Base-by-base conservation (phyloP, 495 filamentous ascomycete genomes). In the Cenococcum geophilum region DNA sequence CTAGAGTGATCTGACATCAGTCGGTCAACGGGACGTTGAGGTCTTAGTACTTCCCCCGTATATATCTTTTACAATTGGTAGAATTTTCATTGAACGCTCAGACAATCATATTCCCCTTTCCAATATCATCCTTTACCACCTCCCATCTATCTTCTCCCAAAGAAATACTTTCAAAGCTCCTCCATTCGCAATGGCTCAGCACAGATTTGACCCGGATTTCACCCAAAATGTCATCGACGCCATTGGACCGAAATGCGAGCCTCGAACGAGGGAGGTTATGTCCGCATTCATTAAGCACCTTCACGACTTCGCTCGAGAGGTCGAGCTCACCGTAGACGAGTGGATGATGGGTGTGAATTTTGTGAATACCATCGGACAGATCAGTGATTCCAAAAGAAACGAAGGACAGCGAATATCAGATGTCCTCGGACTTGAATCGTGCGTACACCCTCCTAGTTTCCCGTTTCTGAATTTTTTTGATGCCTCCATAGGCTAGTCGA, bases 241-340 rank as follows among this genome's bases (percentile, higher is more conserved):
- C 69, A 91, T 90, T 77, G 85, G 88, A 49, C 85, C 88, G 68
- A 86, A 88, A 56, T 84, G 83, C 25, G 81, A 81, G 59, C 80
- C 82, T 57, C 84, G 89, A 53, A 79, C 85, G 72, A 83, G 85
- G 50, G 75, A 82, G 54, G 75, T 92, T 65, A 73, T 91, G 64
- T 74, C 79, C 52, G 75, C 83, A 34, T 73, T 91, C 62, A 86
- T 91, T 74, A 79, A 77, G 45, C 88, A 91, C 76, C 78, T 92
- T 57, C 89, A 92, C 78, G 87, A 91, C 74, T 92, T 92, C 68
- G 82, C 88, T 50, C 86, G 88, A 59, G 89, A 92, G 75, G 83
- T 88, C 64, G 86, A 91, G 73, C 82, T 92, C 55, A 89, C 86
- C 32, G 78, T 83, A 16, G 86, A 87, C 65, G 89, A 92, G 77